Base-by-base conservation (phyloP, 176 grass and related monocot genomes). In the Calamus simplicifolius region DNA sequence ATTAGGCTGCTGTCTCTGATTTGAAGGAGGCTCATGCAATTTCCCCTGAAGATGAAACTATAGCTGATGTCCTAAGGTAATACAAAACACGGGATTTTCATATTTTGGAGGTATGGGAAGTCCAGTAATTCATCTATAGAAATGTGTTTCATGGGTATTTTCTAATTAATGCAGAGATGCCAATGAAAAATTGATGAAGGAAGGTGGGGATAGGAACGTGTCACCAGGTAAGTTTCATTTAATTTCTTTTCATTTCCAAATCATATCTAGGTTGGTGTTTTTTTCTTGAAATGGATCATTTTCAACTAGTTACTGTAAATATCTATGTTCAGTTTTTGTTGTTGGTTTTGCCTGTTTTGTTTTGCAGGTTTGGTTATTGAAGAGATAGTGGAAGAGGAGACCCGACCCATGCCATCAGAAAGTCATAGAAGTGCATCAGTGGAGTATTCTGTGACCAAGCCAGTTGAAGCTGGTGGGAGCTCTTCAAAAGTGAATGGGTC, bases 21-120 rank as follows among this genome's bases (percentile, higher is more conserved):
- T 91, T 97, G 70, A 82, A 69, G 48, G 88, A 88, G n/a, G 87
- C 87, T 27, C 67, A 85, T 78, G 75, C 82, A 85, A 80, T 82
- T 70, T 88, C 66, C 49, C 84, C 87, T 25, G 81, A 91, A 49
- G 93, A 97, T 88, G 93, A 91, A 79, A 97, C 93, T 62, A 97
- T 97, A 76, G 93, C 87, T 72, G 82, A 75, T 61, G 81, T 85
- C 71, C 58, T 85, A 26, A 91, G 84, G 93, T 97, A 85, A 21
- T 30, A 17, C 19, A 29, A 55, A 64, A 19, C 67, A 70, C 16
- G 5, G 54, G 50, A 66, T 74, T 38, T 10, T 48, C 29, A 50
- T 49, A 71, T 3, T 66, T 71, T 12, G 16, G 4, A 49, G 28
- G 19, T 16, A 63, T 43, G 29, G 6, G n/a, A 50, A 14, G 15